phyloP scores from a whole-genome alignment of 495 filamentous ascomycete species.

The Penicillium nucicola region DNA sequence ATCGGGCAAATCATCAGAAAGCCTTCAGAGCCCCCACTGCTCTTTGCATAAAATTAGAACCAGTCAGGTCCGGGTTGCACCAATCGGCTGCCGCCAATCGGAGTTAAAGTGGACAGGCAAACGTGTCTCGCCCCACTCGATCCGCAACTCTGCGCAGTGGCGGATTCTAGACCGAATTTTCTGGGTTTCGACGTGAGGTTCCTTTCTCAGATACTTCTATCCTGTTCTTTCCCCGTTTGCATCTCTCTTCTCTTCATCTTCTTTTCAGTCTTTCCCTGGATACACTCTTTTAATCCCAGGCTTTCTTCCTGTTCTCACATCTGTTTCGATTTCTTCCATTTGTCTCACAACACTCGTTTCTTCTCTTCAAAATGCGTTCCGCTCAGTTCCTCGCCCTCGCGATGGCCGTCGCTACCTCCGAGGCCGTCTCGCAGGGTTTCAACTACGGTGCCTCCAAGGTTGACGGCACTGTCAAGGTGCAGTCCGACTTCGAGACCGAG shows the following conservation, averaged over 20 bases:
- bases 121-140: conserved; percentile 1
- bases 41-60: conserved; percentile 9
- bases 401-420: conserved; percentile 38
- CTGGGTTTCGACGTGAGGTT: neutral
- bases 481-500: conserved; percentile 65
- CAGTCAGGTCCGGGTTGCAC: neutral
- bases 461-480: conserved; percentile 58
- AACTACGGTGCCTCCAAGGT: conserved; percentile 71
- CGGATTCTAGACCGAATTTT: conserved; percentile 7
- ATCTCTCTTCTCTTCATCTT: conserved; percentile 2
- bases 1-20: conserved; percentile 7
- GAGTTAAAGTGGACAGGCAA: conserved; percentile 2
- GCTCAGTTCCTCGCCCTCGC: conserved; percentile 42
- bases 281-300: conserved; percentile 6
- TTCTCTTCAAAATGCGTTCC: conserved; percentile 30
- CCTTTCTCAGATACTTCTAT: conserved; percentile 1
- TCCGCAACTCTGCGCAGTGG: conserved; percentile 2
- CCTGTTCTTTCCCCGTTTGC: neutral
- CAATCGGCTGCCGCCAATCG: neutral
- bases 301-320: neutral
- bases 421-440: conserved; percentile 67
- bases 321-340: neutral
- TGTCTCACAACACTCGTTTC: conserved; percentile 5
- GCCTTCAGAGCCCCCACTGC: neutral
- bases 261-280: conserved; percentile 4